These are phyloP conservation scores for Cyclotella atomus DNA, from an alignment of 108 stramenopile genomes.

Conservation along the genomic window DNA sequence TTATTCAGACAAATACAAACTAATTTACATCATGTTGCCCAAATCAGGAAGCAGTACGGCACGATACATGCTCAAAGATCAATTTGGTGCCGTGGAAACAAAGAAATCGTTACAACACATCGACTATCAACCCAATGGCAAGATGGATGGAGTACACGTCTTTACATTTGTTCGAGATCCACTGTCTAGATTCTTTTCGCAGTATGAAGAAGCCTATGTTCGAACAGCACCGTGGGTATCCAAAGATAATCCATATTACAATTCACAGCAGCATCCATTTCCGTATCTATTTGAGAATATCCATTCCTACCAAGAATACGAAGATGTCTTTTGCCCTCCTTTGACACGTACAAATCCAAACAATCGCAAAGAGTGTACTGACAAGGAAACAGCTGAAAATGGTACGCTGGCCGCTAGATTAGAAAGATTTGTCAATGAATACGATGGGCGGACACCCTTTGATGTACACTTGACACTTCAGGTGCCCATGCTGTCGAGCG, in stretches of 20 bases:
- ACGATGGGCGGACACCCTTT: conserved; percentile 40
- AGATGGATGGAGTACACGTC: conserved; percentile 26
- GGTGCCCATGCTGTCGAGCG: conserved; percentile 32
- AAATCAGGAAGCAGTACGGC: conserved; percentile 43
- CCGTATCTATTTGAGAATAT: conserved; percentile 38
- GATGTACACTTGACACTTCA: conserved; percentile 47
- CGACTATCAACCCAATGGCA: conserved; percentile 7
- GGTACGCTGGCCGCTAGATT: conserved; percentile 44
- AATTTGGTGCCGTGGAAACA: conserved; percentile 28
- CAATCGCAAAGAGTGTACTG: conserved; percentile 20
- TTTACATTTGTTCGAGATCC: conserved; percentile 45
- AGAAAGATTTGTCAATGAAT: conserved; percentile 41
- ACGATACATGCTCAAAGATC: conserved; percentile 28
- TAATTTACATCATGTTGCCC: conserved; percentile 42
- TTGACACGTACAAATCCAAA: conserved; percentile 9
- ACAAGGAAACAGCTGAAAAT: conserved; percentile 31
- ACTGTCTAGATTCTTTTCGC: conserved; percentile 35
- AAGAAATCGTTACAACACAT: conserved; percentile 12
- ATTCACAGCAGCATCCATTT: too few species aligned
- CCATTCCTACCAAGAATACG: conserved; percentile 24
- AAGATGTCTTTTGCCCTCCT: conserved; percentile 41
- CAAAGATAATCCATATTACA: too few species aligned
- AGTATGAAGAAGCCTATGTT: conserved; percentile 39
- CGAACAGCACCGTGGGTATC: conserved; percentile 33
- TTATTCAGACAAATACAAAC: conserved; percentile 28